Conservation (phyloP, 108 stramenopile genomes). For the Nitzschia sp. region DNA sequence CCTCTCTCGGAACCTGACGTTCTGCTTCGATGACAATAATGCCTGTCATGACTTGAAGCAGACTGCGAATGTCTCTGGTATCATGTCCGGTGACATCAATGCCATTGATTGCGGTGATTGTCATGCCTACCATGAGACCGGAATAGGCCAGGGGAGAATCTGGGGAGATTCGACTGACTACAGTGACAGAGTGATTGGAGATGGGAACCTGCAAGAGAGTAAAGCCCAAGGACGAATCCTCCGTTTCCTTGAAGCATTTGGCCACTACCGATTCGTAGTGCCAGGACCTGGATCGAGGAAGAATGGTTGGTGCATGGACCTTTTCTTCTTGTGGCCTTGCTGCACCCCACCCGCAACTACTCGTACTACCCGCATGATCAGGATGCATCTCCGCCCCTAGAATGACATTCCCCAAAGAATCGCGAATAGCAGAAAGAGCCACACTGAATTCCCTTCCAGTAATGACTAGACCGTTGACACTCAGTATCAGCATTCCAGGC, state of each 20-base stretch:
- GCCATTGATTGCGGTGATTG: constrained; percentile 14
- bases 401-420: neutral
- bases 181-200: neutral
- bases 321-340: too few species aligned
- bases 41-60: neutral
- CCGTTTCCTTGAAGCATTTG: neutral
- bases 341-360: too few species aligned
- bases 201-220: neutral
- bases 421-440: constrained; percentile 6
- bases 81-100: constrained; percentile 11
- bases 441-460: constrained; percentile 13
- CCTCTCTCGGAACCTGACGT: too few species aligned
- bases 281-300: neutral
- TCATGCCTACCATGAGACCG: neutral
- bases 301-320: neutral
- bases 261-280: too few species aligned
- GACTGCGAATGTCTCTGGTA: neutral
- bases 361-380: too few species aligned
- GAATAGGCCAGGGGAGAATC: constrained; percentile 5
- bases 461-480: constrained; percentile 7
- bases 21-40: too few species aligned
- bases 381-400: constrained; percentile 2
- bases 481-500: constrained; percentile 5
- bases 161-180: constrained; percentile 11
- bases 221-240: neutral